Base-by-base conservation (phyloP, 73 alveolate genomes). In the Paramecium bursaria region DNA sequence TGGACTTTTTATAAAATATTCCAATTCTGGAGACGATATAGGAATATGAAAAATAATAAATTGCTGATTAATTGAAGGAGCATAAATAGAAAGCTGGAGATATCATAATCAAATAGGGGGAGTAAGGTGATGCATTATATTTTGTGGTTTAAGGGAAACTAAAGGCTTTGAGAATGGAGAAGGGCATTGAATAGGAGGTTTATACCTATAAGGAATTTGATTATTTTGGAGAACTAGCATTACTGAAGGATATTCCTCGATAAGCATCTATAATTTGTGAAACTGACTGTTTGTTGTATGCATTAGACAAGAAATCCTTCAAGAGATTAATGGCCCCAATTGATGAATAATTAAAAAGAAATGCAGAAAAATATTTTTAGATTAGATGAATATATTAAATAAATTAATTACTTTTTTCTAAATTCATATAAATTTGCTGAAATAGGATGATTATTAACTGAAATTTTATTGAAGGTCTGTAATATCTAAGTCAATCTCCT, bases 161-260 rank as follows among this genome's bases (percentile, higher is more conserved):
- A 46, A 51, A 51, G 14, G 92, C 89, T 22, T 39, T 73, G 2
- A 75, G 89, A 75, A 93, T 90, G 9, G 93, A 87, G 27, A 50
- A 49, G 80, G 96, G 98, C 30, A 73, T 39, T 88, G 96, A 93
- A 48, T 90, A 93, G 31, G 94, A 86, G 55, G 94, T 95, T 29
- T 90, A 79, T 86, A 77, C 85, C 27, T 96, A 94, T 87, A n/a
- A 48, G 17, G 89, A 86, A 39, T 97, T 96, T 9, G 98, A 95
- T 73, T 96, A 95, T 90, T 96, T 96, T 61, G 99, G 99, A 52
- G 99, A 96, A 90, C 90, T 94, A 47, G 99, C 99, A 21, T 87
- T 96, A 35, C 90, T 96, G 46, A 93, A 85, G 86, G 96, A 92
- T 49, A 95, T 93, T 47, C 93, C 97, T 1, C 90, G 99, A 87